phyloP scores from a whole-genome alignment of 306 rosid species.

The Sophora flavescens region DNA sequence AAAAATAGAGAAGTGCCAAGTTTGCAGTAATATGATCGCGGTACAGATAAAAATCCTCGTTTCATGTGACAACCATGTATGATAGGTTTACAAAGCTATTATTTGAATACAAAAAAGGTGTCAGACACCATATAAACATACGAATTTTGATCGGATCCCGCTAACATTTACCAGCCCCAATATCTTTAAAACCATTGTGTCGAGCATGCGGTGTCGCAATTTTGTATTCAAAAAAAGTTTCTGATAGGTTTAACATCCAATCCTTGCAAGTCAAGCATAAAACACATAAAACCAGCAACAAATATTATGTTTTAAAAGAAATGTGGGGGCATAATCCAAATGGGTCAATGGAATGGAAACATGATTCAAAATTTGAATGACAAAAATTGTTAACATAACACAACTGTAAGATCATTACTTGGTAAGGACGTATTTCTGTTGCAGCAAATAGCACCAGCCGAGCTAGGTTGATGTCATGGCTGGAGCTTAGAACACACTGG shows the following conservation, averaged over 20 bases:
- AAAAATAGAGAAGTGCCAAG: neutral
- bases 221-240: no score
- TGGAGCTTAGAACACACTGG: neutral
- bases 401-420: constrained; percentile 17
- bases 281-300: neutral
- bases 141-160: no score
- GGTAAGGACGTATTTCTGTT: constrained; percentile 18
- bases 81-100: neutral
- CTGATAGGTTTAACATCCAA: neutral
- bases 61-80: neutral
- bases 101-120: no score
- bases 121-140: no score
- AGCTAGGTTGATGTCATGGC: constrained; percentile 10
- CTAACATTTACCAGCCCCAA: no score
- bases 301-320: neutral
- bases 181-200: no score
- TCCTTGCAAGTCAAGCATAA: neutral
- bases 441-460: constrained; percentile 21
- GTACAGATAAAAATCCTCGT: neutral
- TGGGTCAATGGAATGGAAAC: neutral
- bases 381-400: neutral
- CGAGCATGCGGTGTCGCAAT: no score
- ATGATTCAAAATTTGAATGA: neutral
- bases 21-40: neutral
- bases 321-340: neutral